These are phyloP conservation scores for Berberis vulgaris DNA, from an alignment of 164 flowering plant genomes.

Conservation along the genomic window DNA sequence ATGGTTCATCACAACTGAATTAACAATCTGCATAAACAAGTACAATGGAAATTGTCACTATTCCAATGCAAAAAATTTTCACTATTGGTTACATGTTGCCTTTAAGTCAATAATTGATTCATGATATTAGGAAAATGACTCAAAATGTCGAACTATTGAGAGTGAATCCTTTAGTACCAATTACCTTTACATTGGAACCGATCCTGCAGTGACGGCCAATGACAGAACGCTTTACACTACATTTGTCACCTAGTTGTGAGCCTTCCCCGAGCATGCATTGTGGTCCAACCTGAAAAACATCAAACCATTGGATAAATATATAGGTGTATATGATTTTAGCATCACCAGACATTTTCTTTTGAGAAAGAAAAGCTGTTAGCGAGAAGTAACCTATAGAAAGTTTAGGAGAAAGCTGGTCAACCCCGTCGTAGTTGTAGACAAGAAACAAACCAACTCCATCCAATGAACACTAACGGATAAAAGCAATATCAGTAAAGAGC, in stretches of 20 bases:
- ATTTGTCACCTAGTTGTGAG: slow-evolving; percentile 92
- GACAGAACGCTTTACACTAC: slow-evolving; percentile 91
- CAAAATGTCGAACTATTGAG: not conserved
- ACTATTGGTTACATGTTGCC: not conserved
- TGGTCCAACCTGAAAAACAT: slow-evolving; percentile 74
- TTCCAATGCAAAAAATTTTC: not conserved
- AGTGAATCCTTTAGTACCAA: not conserved
- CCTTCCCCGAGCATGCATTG: slow-evolving; percentile 97
- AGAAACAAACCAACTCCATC: no score
- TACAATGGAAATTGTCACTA: not conserved
- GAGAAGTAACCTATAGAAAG: no score
- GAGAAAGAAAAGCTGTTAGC: no score
- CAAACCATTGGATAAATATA: slow-evolving; percentile 5
- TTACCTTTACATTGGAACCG: slow-evolving; percentile 94
- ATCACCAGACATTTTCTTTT: no score
- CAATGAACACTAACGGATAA: no score
- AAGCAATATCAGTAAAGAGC: no score
- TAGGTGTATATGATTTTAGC: no score
- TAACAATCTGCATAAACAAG: slow-evolving; percentile 47
- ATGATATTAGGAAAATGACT: not conserved
- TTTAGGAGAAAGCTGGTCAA: no score
- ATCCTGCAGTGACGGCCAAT: slow-evolving; percentile 97
- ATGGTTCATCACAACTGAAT: slow-evolving; percentile 90
- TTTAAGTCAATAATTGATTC: not conserved
- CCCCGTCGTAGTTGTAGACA: no score